Evolutionary conservation across 257 asterid species (phyloP).

Genomic region (Dorcoceras hygrometricum): DNA sequence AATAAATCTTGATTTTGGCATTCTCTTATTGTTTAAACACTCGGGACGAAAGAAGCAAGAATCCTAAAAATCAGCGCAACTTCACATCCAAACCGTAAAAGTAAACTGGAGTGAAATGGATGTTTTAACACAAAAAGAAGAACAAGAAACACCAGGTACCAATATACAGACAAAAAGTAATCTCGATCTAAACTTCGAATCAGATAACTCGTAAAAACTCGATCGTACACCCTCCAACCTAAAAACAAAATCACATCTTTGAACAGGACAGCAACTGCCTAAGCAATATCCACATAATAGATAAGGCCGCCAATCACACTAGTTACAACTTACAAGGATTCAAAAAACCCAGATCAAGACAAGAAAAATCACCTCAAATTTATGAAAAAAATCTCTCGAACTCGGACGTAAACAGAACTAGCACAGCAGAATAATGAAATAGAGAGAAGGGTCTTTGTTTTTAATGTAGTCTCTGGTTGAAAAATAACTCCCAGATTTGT

Average conservation of each 20-base stretch:
- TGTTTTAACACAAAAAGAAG: background rate
- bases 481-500: background rate
- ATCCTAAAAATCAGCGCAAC: background rate
- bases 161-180: background rate
- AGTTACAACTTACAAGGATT: background rate
- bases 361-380: background rate
- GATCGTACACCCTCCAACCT: background rate
- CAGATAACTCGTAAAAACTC: background rate
- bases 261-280: background rate
- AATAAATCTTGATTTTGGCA: background rate
- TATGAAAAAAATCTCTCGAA: background rate
- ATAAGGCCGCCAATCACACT: background rate
- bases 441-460: constrained; percentile 1
- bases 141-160: background rate
- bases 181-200: background rate
- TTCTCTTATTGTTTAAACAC: constrained; percentile 5
- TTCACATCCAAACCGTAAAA: background rate
- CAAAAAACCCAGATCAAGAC: constrained; percentile 11
- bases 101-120: background rate
- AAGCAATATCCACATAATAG: background rate
- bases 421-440: background rate
- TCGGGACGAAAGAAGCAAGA: background rate
- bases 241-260: background rate
- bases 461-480: constrained; percentile 5
- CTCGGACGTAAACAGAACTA: background rate